Percentiles rank a stretch among this genome's conserved stretches.
phyloP scores from a whole-genome alignment of 768 basidiomycete genomes.

The Mycena leptocephala region DNA sequence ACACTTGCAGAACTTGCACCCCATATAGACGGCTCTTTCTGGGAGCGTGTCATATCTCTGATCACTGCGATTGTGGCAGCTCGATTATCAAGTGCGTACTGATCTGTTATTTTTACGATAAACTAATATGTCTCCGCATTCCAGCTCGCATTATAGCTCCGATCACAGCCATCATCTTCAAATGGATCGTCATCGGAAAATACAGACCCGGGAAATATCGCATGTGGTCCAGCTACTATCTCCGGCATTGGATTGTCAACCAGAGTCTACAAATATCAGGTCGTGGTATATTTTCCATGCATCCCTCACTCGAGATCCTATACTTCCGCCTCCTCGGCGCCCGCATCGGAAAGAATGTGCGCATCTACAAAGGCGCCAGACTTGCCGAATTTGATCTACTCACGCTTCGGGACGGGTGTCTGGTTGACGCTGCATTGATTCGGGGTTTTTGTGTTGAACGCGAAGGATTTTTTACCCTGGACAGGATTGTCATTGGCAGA shows the following conservation, averaged over 20 bases:
- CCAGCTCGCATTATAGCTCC: slow-evolving; percentile 56
- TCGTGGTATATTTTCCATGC: slow-evolving; percentile 58
- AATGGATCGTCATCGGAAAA: slow-evolving; percentile 63
- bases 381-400: slow-evolving; percentile 64
- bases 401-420: slow-evolving; percentile 59
- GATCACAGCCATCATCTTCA: slow-evolving; percentile 58
- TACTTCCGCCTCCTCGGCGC: slow-evolving; percentile 66
- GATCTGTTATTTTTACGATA: neutral
- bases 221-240: slow-evolving; percentile 46
- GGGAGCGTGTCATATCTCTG: slow-evolving; percentile 54
- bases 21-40: slow-evolving; percentile 42
- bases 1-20: slow-evolving; percentile 54
- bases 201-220: slow-evolving; percentile 57
- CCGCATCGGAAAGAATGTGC: slow-evolving; percentile 54
- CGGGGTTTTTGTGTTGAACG: slow-evolving; percentile 63
- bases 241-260: slow-evolving; percentile 37
- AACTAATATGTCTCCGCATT: too few relatives aligned
- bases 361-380: neutral
- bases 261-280: slow-evolving; percentile 48
- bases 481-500: slow-evolving; percentile 54
- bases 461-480: slow-evolving; percentile 62
- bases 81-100: neutral
- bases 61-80: slow-evolving; percentile 50
- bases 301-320: slow-evolving; percentile 54
- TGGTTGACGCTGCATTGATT: slow-evolving; percentile 56